Evolutionary conservation across 495 filamentous ascomycete genomes (phyloP), one percentile per base, ranked within the genome.

Genomic region (Hypoxylon fuscum): DNA sequence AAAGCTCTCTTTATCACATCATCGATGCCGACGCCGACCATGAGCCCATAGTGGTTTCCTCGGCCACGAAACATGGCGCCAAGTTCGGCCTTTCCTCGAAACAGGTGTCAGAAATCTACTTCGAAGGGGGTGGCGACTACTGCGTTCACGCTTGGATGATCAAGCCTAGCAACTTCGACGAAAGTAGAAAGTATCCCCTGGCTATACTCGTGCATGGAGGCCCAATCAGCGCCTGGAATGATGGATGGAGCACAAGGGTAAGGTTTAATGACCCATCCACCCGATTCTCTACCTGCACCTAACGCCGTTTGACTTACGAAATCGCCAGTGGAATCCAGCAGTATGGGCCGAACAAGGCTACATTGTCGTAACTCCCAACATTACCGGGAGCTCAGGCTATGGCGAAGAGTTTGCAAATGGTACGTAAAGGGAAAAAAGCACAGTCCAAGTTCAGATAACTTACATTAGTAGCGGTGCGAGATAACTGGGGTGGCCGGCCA

Each of bases 261-360:
- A 29, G 62, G n/a, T n/a, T n/a, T n/a, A n/a, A n/a, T n/a, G n/a
- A n/a, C n/a, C 43, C 11, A 0, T 23, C 45, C 37, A 12, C 0
- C 20, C 11, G 0, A 29, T 40, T 22, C 12, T 5, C 15, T 12
- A 3, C 29, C 5, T 8, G 3, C 8, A 7, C 14, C 11, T 22
- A 32, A 15, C 8, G 23, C 1, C 2, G 17, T 15, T 25, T 12
- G 0, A 21, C 41, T 54, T 1, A 61, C 38, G 11, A 34, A 21
- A 11, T 27, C 43, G 23, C 5, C 8, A 68, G 65, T 59, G 32
- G 51, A 72, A 72, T 35, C 21, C 45, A 1, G 51, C 44, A 0
- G 23, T 64, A 1, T 72, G 57, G 54, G 72, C 72, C 11, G 64
- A 71, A 23, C 66, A 73, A 46, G 72, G 72, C n/a, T 73, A 73